These are phyloP conservation scores for Porpolomopsis calyptriformis DNA, from an alignment of 768 basidiomycete species.

Conservation along the genomic window DNA sequence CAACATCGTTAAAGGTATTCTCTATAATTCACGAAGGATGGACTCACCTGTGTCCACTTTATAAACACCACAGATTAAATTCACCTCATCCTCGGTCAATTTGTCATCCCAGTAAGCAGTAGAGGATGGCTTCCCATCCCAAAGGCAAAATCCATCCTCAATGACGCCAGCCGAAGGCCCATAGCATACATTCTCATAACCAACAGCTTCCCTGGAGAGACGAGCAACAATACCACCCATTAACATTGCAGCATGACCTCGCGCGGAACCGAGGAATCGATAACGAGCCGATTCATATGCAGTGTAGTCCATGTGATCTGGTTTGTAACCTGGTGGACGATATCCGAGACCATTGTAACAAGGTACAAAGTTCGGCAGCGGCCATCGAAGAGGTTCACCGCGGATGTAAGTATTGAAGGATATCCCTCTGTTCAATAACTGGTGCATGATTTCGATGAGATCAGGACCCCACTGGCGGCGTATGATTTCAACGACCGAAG, in stretches of 20 bases:
- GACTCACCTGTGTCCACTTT: no score
- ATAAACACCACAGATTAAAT: slow-evolving; percentile 17
- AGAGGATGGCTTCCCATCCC: not conserved
- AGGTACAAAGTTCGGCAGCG: not conserved
- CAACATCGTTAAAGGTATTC: not conserved
- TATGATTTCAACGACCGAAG: slow-evolving; percentile 7
- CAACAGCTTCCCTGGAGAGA: slow-evolving; percentile 12
- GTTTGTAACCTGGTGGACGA: slow-evolving; percentile 7
- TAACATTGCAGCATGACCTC: slow-evolving; percentile 18
- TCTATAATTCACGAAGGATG: slow-evolving; percentile 12
- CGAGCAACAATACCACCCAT: slow-evolving; percentile 18
- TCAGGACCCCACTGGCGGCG: not conserved
- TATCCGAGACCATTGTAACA: slow-evolving; percentile 11
- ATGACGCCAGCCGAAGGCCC: slow-evolving; percentile 13
- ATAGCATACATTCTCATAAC: slow-evolving; percentile 7
- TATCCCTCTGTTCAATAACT: slow-evolving; percentile 8
- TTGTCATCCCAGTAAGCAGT: slow-evolving; percentile 15
- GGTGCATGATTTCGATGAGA: not conserved
- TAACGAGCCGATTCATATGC: slow-evolving; percentile 2
- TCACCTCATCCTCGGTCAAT: slow-evolving; percentile 14
- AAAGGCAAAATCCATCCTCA: slow-evolving; percentile 3
- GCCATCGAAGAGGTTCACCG: not conserved
- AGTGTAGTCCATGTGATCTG: slow-evolving; percentile 3
- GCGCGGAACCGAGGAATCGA: slow-evolving; percentile 5
- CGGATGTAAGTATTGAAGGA: slow-evolving; percentile 9